Conservation (phyloP, 208 protist genomes). For the Trypanosoma caninum region DNA sequence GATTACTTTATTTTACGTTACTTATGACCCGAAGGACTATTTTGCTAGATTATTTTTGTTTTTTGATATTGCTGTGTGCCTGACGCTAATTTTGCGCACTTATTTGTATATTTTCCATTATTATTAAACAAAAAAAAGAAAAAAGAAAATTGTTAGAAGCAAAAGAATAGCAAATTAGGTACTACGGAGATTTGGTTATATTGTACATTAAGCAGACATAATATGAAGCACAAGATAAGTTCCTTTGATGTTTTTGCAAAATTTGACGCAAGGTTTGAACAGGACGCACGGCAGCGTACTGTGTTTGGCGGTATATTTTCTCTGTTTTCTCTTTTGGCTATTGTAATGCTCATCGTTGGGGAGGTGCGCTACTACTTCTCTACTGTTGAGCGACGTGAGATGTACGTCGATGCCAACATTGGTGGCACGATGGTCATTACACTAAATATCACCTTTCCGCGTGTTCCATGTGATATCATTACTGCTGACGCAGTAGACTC, state of each 20-base stretch:
- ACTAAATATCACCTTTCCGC: constrained; percentile 75
- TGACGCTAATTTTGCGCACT: too few relatives aligned
- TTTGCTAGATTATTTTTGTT: too few relatives aligned
- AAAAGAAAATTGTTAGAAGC: too few relatives aligned
- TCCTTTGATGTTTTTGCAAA: constrained; percentile 88
- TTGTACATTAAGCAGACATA: not conserved
- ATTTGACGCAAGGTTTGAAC: constrained; percentile 81
- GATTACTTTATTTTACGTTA: not conserved
- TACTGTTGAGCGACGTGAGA: constrained; percentile 53
- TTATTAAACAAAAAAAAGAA: too few relatives aligned
- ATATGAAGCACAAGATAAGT: constrained; percentile 34
- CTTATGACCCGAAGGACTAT: constrained; percentile 5
- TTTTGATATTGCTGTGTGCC: too few relatives aligned
- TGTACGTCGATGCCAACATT: constrained; percentile 69
- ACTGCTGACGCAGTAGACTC: constrained; percentile 68
- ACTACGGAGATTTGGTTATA: not conserved
- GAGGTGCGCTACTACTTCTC: constrained; percentile 70
- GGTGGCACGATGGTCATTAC: constrained; percentile 58
- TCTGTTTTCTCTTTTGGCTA: constrained; percentile 39
- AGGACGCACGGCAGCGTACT: constrained; percentile 64
- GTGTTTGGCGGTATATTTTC: constrained; percentile 51
- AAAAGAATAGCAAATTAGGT: not conserved
- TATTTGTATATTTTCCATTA: too few relatives aligned
- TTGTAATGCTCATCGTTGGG: constrained; percentile 52
- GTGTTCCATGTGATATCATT: constrained; percentile 75